Conservation (phyloP, 176 grass and related monocot genomes). For the Lolium rigidum region DNA sequence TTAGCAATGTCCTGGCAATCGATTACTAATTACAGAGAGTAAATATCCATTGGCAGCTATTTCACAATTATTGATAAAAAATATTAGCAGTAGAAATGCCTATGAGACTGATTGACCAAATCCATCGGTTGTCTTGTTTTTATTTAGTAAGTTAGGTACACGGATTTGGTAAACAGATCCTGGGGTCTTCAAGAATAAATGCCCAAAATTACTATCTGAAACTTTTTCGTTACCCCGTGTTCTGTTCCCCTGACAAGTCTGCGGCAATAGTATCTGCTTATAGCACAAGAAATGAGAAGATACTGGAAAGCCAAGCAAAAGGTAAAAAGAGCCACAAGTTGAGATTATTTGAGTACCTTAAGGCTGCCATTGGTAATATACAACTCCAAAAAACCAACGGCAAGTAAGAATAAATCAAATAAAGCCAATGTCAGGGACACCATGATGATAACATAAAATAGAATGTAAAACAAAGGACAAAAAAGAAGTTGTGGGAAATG, state of each 20-base stretch:
- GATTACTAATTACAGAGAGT: too few relatives aligned
- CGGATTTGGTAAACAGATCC: neutral
- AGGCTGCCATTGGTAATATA: neutral
- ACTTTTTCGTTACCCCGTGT: too few relatives aligned
- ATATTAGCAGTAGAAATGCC: too few relatives aligned
- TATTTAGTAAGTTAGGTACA: neutral
- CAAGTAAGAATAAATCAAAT: neutral
- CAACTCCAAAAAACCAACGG: neutral
- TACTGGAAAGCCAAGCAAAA: neutral
- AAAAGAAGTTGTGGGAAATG: too few relatives aligned
- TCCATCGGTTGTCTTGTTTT: too few relatives aligned
- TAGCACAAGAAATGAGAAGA: neutral
- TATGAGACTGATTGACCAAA: too few relatives aligned
- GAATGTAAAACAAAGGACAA: neutral
- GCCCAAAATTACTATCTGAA: too few relatives aligned
- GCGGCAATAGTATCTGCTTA: neutral
- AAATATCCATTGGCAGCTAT: too few relatives aligned
- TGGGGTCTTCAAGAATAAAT: neutral
- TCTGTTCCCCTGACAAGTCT: neutral
- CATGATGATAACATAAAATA: neutral
- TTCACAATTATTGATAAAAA: too few relatives aligned
- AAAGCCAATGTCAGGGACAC: neutral
- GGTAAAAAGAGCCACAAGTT: neutral
- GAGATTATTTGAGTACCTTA: neutral
- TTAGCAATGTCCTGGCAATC: too few relatives aligned